These are phyloP conservation scores for Fusarium veterinarium DNA, from an alignment of 2,329 filamentous ascomycete species.

Conservation along the genomic window DNA sequence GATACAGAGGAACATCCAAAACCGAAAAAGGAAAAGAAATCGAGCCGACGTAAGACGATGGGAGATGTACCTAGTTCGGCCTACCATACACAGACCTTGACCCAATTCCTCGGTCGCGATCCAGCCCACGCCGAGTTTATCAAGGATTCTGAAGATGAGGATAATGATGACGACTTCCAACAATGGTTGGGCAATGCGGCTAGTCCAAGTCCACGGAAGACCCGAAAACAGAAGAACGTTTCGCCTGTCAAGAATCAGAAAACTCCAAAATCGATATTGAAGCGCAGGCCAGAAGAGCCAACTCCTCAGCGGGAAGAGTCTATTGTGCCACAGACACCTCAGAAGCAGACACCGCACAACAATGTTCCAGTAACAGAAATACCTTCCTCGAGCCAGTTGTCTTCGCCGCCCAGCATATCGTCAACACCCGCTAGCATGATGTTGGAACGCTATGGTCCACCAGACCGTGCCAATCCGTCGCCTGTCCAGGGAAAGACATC, in stretches of 20 bases:
- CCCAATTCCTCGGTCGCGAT: slow-evolving; percentile 51
- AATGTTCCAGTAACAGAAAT: slow-evolving; percentile 52
- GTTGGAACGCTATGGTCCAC: slow-evolving; percentile 54
- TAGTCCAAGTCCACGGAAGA: slow-evolving; percentile 43
- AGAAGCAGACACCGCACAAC: slow-evolving; percentile 54
- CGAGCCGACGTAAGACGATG: slow-evolving; percentile 46
- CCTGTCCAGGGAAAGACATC: slow-evolving; percentile 54
- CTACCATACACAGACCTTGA: slow-evolving; percentile 57
- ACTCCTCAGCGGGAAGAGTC: slow-evolving; percentile 46
- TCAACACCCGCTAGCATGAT: slow-evolving; percentile 56
- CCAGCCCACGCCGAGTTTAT: slow-evolving; percentile 40
- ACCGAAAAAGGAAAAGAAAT: slow-evolving; percentile 29
- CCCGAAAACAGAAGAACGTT: slow-evolving; percentile 3
- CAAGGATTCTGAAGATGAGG: slow-evolving; percentile 55
- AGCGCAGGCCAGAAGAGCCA: slow-evolving; percentile 14
- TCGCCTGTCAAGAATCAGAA: slow-evolving; percentile 29
- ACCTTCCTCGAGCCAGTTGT: slow-evolving; percentile 54
- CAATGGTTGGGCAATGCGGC: slow-evolving; percentile 49
- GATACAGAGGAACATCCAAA: slow-evolving; percentile 33
- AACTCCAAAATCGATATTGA: slow-evolving; percentile 33
- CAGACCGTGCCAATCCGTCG: slow-evolving; percentile 47
- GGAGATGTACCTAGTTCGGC: slow-evolving; percentile 49
- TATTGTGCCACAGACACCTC: slow-evolving; percentile 58
- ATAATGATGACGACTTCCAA: slow-evolving; percentile 46
- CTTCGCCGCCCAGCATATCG: slow-evolving; percentile 53